Percentiles rank a stretch among this genome's conserved stretches.
phyloP scores from a whole-genome alignment of 2,329 filamentous ascomycete genomes.

The Sarocladium brachiariae region DNA sequence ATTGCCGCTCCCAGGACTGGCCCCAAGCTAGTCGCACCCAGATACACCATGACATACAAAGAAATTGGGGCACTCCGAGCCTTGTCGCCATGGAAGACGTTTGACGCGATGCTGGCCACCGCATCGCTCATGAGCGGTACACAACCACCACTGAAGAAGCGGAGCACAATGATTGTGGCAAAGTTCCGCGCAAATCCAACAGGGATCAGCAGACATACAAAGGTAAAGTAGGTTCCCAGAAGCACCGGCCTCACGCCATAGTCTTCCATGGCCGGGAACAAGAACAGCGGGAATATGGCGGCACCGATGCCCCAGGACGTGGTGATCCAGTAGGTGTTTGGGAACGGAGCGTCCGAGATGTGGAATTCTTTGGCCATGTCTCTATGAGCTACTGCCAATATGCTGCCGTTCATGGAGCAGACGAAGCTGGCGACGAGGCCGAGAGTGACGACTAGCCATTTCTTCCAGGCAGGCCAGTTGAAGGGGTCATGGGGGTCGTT shows the following conservation, averaged over 20 bases:
- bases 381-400: too few relatives aligned
- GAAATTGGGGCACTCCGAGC: slow-evolving; percentile 19
- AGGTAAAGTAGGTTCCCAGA: slow-evolving; percentile 18
- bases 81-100: slow-evolving; percentile 20
- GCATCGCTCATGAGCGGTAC: slow-evolving; percentile 20
- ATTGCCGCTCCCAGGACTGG: slow-evolving; percentile 25
- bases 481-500: too few relatives aligned
- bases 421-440: too few relatives aligned
- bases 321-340: too few relatives aligned
- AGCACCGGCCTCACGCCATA: slow-evolving; percentile 22
- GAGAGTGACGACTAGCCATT: too few relatives aligned
- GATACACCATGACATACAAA: slow-evolving; percentile 16
- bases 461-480: too few relatives aligned
- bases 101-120: slow-evolving; percentile 19
- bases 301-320: slow-evolving; percentile 26
- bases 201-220: slow-evolving; percentile 11
- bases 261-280: slow-evolving; percentile 34
- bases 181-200: too few relatives aligned
- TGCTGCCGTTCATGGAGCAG: too few relatives aligned
- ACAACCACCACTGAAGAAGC: slow-evolving; percentile 23
- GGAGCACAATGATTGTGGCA: slow-evolving; percentile 10
- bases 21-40: slow-evolving; percentile 19
- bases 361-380: too few relatives aligned
- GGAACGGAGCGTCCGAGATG: too few relatives aligned
- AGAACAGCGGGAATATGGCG: slow-evolving; percentile 31